Percentiles rank a stretch among this genome's conserved stretches.
Evolutionary conservation across 139 green algal species (phyloP).

Genomic region (Closterium sp.): DNA sequence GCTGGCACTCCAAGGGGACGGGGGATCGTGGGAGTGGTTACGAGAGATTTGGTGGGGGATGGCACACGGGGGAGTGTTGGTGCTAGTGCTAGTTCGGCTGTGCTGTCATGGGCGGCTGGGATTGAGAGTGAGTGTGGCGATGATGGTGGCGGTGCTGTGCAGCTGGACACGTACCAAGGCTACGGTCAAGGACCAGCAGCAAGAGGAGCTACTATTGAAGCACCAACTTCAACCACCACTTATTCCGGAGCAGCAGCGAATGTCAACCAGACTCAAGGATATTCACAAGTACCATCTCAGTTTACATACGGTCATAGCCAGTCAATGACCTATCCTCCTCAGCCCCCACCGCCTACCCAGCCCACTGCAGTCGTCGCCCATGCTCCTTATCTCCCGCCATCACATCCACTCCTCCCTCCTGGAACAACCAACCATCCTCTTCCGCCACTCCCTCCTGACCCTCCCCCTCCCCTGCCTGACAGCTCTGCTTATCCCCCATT

Average conservation of each 20-base stretch:
- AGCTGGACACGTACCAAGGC: background rate
- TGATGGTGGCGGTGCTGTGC: background rate
- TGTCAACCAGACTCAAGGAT: background rate
- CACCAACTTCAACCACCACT: background rate
- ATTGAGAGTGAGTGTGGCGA: background rate
- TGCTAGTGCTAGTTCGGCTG: background rate
- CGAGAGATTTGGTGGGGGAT: background rate
- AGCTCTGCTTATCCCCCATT: background rate
- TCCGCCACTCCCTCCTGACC: background rate
- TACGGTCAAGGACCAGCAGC: background rate
- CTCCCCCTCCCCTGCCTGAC: background rate
- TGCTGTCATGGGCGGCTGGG: background rate
- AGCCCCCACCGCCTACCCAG: background rate
- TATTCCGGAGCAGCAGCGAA: background rate
- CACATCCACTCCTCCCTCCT: background rate
- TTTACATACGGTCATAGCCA: background rate
- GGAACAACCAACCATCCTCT: background rate
- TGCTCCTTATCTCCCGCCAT: background rate
- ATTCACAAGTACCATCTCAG: background rate
- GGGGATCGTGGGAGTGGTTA: background rate
- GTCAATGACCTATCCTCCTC: background rate
- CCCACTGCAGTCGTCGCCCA: background rate
- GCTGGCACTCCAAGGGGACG: background rate
- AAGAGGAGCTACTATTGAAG: background rate
- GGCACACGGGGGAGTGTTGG: background rate